Conservation (phyloP, 2,329 filamentous ascomycete species). For the Mycosphaerella sp. region DNA sequence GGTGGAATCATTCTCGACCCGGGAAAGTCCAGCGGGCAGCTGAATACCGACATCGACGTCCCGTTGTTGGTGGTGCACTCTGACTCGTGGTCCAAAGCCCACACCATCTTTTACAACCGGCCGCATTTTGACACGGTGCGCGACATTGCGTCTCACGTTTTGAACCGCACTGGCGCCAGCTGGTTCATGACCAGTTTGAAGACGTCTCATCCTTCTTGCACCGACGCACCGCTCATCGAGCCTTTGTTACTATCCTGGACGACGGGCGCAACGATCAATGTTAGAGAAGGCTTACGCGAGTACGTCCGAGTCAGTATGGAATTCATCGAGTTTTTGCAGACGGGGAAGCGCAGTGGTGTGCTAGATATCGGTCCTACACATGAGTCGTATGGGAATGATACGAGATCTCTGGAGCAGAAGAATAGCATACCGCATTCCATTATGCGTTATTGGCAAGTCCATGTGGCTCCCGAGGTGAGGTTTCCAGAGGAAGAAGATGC, state of each 20-base stretch:
- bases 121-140: conserved; percentile 58
- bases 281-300: conserved; percentile 49
- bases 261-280: conserved; percentile 53
- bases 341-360: conserved; percentile 40
- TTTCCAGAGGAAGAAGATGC: conserved; percentile 4
- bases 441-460: conserved; percentile 36
- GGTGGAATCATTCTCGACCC: conserved; percentile 58
- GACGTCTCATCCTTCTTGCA: conserved; percentile 53
- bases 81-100: conserved; percentile 53
- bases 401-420: conserved; percentile 17
- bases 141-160: conserved; percentile 41
- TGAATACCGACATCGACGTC: conserved; percentile 52
- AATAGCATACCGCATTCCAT: conserved; percentile 13
- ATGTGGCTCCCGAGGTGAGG: conserved; percentile 26
- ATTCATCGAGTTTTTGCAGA: conserved; percentile 46
- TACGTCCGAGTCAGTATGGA: conserved; percentile 54
- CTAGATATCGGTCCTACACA: conserved; percentile 44
- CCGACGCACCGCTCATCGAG: conserved; percentile 58
- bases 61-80: conserved; percentile 57
- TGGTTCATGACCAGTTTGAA: conserved; percentile 39
- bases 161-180: conserved; percentile 34
- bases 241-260: conserved; percentile 54
- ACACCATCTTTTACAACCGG: conserved; percentile 53
- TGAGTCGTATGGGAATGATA: conserved; percentile 28
- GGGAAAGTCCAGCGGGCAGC: conserved; percentile 54